phyloP scores from a whole-genome alignment of 108 stramenopile genomes.

The Cyclotella distinguenda region DNA sequence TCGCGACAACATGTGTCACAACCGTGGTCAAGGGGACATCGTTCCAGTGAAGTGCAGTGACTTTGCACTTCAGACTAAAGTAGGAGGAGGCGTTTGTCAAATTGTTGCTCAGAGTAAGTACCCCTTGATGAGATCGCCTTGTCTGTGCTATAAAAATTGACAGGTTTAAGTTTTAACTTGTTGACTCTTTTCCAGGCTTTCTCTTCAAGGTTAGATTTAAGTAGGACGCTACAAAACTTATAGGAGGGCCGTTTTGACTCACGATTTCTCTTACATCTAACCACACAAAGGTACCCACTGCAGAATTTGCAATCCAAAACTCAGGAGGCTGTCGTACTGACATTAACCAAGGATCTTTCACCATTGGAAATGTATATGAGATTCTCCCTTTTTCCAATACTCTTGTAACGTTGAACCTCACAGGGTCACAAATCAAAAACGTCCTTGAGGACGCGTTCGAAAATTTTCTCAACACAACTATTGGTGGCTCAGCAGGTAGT shows the following conservation, averaged over 20 bases:
- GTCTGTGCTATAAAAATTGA: not conserved
- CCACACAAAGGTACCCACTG: too few relatives aligned
- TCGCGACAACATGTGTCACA: conserved; percentile 24
- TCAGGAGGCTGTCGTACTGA: conserved; percentile 37
- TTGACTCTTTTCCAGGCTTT: conserved; percentile 18
- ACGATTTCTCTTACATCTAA: too few relatives aligned
- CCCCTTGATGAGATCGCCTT: not conserved
- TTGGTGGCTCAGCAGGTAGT: conserved; percentile 21
- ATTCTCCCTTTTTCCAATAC: conserved; percentile 45
- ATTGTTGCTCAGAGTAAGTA: conserved; percentile 42
- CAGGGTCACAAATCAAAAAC: conserved; percentile 37
- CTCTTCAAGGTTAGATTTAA: conserved; percentile 27
- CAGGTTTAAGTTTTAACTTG: not conserved
- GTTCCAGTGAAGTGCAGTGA: conserved; percentile 11
- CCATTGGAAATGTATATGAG: conserved; percentile 20
- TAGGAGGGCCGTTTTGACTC: too few relatives aligned
- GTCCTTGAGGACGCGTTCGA: conserved; percentile 52
- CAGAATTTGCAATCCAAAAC: conserved; percentile 56
- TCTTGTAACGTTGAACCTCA: conserved; percentile 39
- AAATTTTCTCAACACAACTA: conserved; percentile 15
- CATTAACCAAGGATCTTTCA: conserved; percentile 27
- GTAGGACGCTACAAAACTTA: too few relatives aligned
- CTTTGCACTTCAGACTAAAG: conserved; percentile 8
- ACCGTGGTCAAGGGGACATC: conserved; percentile 17
- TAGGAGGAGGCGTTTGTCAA: conserved; percentile 48